phyloP scores from a whole-genome alignment of 2,329 filamentous ascomycete genomes.

The Ophiostoma angusticollis region DNA sequence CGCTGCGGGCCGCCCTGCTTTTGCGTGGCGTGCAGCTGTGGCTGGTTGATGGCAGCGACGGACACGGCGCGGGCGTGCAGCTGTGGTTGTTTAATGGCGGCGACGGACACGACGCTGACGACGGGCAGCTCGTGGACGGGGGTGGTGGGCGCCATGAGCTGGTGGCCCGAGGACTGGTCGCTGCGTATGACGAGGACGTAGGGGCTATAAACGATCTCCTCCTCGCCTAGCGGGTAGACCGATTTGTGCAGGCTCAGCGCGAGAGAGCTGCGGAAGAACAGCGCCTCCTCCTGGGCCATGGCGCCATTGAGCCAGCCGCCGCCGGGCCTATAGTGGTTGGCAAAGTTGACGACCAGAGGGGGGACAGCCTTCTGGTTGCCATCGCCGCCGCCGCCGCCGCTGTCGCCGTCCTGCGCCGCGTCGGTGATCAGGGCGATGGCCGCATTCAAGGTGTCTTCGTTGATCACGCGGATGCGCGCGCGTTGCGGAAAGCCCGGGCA shows the following conservation, averaged over 20 bases:
- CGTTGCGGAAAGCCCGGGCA: slow-evolving; percentile 29
- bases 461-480: slow-evolving; percentile 33
- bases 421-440: slow-evolving; percentile 29
- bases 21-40: no score
- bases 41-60: slow-evolving; percentile 37
- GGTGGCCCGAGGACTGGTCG: slow-evolving; percentile 6
- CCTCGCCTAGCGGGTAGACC: slow-evolving; percentile 16
- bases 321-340: slow-evolving; percentile 41
- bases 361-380: slow-evolving; percentile 47
- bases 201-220: slow-evolving; percentile 20
- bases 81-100: slow-evolving; percentile 29
- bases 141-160: slow-evolving; percentile 13
- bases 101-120: slow-evolving; percentile 47
- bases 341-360: slow-evolving; percentile 47
- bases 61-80: slow-evolving; percentile 43
- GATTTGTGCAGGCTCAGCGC: slow-evolving; percentile 30
- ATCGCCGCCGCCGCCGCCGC: slow-evolving; percentile 38
- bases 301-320: slow-evolving; percentile 53
- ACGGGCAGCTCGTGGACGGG: slow-evolving; percentile 26
- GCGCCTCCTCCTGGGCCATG: slow-evolving; percentile 54
- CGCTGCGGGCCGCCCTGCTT: no score
- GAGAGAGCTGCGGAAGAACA: slow-evolving; percentile 52
- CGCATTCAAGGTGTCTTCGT: slow-evolving; percentile 45
- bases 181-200: slow-evolving; percentile 22
- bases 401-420: no score